Base-by-base conservation (phyloP, 352 stramenopile genomes). In the Globisporangium abappressorium region DNA sequence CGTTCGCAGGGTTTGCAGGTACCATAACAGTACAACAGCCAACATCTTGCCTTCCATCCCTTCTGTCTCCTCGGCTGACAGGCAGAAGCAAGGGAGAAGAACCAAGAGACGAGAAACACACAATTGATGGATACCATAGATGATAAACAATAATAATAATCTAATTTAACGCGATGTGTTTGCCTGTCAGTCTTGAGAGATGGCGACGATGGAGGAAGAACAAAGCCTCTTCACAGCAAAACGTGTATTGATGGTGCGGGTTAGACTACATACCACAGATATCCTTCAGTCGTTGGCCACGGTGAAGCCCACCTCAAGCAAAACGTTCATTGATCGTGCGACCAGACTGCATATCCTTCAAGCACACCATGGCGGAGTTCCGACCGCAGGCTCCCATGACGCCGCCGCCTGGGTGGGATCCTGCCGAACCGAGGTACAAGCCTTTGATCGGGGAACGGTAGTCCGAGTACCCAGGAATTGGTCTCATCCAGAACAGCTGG, bases 361-460 rank as follows among this genome's bases (percentile, higher is more conserved):
- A 66, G 64, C 79, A 90, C 0, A 90, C 77, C 69, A 85, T 79
- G 4, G 91, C 91, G 0, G 83, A 86, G 63, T 98, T 97, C 20
- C 91, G 78, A 3, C 91, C 91, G 49, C 85, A 89, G 3, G 91
- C 91, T 12, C 91, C 91, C 91, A 97, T 97, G 24, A 97, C 91
- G 49, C 91, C 91, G n/a, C 91, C 91, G 5, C 91, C 92, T 28
- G 91, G 91, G 51, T 98, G 92, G 1, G 88, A 93, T 1, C 90
- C 90, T 11, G 91, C 89, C 0, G 81, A 93, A 43, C 86, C 90
- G 62, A 98, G 74, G 71, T 98, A 97, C 11, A 97, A 66, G 0
- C 86, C 90, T 24, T 77, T 69, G 61, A 97, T 78, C 0, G 89
- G 89, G 15, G 89, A 87, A n/a, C 90, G 84, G 55, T 97, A 95